A percentile compares a stretch with the other conserved stretches of the same genome.
phyloP scores from a whole-genome alignment of 2,329 filamentous ascomycete genomes.

The Exophiala oligosperma region DNA sequence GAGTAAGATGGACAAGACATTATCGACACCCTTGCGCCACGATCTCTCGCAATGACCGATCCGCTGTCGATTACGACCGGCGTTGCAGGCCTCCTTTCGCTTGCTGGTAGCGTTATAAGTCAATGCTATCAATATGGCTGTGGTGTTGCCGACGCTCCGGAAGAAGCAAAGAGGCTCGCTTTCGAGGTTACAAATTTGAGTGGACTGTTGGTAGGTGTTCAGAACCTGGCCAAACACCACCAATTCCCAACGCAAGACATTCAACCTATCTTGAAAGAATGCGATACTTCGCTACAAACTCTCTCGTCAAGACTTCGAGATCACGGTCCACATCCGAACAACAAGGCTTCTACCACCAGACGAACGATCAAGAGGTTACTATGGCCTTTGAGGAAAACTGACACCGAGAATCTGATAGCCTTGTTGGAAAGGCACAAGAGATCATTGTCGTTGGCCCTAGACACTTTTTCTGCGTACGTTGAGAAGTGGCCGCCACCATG shows the following conservation, averaged over 20 bases:
- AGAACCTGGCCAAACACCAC: constrained; percentile 10
- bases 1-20: not conserved
- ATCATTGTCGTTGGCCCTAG: constrained; percentile 13
- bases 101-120: constrained; percentile 14
- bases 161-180: constrained; percentile 17
- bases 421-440: constrained; percentile 18
- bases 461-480: constrained; percentile 17
- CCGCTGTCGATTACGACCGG: constrained; percentile 33
- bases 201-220: constrained; percentile 19
- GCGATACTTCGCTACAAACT: not conserved
- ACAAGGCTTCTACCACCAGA: constrained; percentile 2
- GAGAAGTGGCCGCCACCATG: too few species aligned
- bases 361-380: constrained; percentile 12
- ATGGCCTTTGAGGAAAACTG: constrained; percentile 18
- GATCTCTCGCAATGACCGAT: constrained; percentile 27
- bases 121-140: constrained; percentile 24
- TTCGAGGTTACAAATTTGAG: constrained; percentile 20
- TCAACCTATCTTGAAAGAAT: constrained; percentile 5
- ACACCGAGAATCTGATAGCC: constrained; percentile 14
- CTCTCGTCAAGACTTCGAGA: constrained; percentile 12
- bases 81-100: constrained; percentile 28
- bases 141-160: constrained; percentile 17
- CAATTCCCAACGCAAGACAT: constrained; percentile 3
- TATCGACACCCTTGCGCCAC: not conserved
- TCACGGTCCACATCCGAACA: not conserved